Evolutionary conservation across 208 protist genomes (phyloP).

Genomic region (Acanthamoeba castellanii): DNA sequence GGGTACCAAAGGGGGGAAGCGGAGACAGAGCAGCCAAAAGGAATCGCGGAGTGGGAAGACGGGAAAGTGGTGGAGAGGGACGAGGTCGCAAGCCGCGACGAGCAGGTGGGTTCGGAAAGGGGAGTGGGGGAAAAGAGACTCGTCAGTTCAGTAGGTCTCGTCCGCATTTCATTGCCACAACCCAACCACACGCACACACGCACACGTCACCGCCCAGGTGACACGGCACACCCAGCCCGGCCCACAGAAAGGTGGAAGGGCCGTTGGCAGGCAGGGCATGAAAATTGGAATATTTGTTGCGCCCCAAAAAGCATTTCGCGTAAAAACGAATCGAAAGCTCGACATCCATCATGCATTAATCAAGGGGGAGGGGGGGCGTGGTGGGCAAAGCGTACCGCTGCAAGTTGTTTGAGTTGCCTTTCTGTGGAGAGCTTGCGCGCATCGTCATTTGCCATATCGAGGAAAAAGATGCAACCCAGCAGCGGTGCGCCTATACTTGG

Average conservation of each 20-base stretch:
- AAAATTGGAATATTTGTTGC: no score
- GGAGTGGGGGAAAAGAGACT: neutral
- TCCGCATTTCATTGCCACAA: neutral
- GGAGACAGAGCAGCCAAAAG: neutral
- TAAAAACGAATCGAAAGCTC: neutral
- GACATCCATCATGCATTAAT: neutral
- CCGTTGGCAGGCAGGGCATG: no score
- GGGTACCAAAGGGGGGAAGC: no score
- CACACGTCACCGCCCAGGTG: neutral
- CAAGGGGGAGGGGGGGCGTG: neutral
- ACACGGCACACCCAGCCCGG: neutral
- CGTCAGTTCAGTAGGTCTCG: neutral
- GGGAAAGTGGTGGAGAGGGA: neutral
- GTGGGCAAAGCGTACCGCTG: neutral
- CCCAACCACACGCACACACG: neutral
- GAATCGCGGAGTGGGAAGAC: neutral
- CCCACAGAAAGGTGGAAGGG: neutral
- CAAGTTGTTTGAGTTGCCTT: neutral
- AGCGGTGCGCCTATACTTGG: neutral
- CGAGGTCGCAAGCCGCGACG: neutral
- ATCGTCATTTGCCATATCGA: conserved; percentile 21
- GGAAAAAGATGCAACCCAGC: conserved; percentile 1
- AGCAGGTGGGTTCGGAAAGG: neutral
- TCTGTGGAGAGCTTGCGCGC: neutral
- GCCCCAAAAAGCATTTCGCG: neutral